Evolutionary conservation across 441 rosid genomes (phyloP), one percentile per base, ranked within the genome.

Genomic region (Aleurites moluccanus): DNA sequence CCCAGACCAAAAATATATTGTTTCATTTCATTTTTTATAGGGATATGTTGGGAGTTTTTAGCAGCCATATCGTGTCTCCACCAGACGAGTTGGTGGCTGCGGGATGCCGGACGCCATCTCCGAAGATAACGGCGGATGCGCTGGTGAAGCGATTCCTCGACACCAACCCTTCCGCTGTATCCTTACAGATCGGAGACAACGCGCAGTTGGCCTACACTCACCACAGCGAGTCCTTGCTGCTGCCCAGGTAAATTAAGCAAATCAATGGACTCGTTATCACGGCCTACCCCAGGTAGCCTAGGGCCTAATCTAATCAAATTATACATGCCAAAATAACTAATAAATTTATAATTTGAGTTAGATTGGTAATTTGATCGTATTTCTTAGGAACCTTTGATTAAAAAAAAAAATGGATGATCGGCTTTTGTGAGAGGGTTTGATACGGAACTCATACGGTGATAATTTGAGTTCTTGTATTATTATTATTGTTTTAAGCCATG

Each of bases 51-150:
- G 99, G 99, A 75, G 88, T 92, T 21, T 90, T 94, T 77, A 91
- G 97, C 84, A 78, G 97, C 80, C 77, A 86, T 40, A 80, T 94
- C 67, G 82, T 94, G 69, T 85, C 97, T 1, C 91, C 93, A 13
- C 99, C 99, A 68, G 98, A 92, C 21, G 99, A 94, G 84, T 91
- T 92, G 71, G 97, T 94, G 80, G 97, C 93, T 0, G 99, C 99
- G 44, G 99, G 99, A 53, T 74, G 90, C 85, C 84, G 99, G 79
- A 94, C 99, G 10, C 99, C 99, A 61, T 92, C 99, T 4, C 99
- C 97, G 28, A 94, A 94, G 78, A 90, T 79, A 55, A 75, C 89
- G 33, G 77, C 96, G 70, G 81, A 79, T 2, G 85, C 87, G 66
- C 83, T 94, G 44, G 73, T 94, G 67, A 87, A 86, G 70, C 83